Percentiles rank a stretch among this genome's conserved stretches.
These are phyloP conservation scores for Akanthomyces lecanii DNA, from an alignment of 2,329 filamentous ascomycete species.

Conservation along the genomic window DNA sequence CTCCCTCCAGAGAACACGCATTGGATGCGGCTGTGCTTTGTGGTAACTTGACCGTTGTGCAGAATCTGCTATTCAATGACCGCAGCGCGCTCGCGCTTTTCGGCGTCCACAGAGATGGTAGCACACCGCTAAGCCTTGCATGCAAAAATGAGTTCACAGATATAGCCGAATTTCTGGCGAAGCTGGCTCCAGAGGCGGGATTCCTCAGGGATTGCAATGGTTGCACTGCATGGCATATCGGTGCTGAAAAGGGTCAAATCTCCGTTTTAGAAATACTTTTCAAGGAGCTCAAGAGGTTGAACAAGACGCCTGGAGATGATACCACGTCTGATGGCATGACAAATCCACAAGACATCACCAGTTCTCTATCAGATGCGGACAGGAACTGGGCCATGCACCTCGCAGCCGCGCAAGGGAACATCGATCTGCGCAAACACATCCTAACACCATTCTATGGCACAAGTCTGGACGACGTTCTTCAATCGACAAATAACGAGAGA, in stretches of 20 bases:
- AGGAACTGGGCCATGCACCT: too few relatives aligned
- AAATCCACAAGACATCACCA: background rate
- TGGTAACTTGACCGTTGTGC: background rate
- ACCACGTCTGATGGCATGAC: background rate
- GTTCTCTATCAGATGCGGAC: too few relatives aligned
- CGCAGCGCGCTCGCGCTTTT: background rate
- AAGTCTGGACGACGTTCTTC: background rate
- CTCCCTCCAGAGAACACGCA: background rate
- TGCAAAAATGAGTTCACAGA: background rate
- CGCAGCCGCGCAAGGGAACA: too few relatives aligned
- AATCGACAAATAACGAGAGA: background rate
- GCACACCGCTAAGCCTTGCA: background rate
- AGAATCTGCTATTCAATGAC: background rate
- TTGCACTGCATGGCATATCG: background rate
- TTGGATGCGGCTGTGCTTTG: background rate
- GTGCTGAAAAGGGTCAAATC: background rate
- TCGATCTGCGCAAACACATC: too few relatives aligned
- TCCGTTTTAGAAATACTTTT: background rate
- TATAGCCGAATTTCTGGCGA: background rate
- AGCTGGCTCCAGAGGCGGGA: background rate
- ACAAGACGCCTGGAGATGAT: background rate
- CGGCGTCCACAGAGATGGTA: background rate
- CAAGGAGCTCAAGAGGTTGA: background rate
- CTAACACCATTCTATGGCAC: too few relatives aligned
- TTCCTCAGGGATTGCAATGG: background rate